Evolutionary conservation across 1,139 yeast species (phyloP).

Genomic region (Sugiyamaella paludigena): DNA sequence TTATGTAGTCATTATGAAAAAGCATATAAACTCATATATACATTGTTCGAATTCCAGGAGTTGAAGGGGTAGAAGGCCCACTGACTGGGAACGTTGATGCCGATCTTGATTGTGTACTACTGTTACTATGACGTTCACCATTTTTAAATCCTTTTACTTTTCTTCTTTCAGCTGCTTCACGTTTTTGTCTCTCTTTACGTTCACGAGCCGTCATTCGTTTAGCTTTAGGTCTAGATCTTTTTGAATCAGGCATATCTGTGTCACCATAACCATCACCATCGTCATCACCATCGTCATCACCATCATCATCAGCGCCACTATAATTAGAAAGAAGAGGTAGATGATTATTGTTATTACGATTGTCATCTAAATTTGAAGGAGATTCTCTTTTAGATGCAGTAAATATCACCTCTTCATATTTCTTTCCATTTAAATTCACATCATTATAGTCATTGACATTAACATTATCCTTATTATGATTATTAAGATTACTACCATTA

Average conservation of each 20-base stretch:
- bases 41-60: slow-evolving; percentile 11
- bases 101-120: slow-evolving; percentile 1
- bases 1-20: neutral
- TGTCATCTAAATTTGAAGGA: too few relatives aligned
- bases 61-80: slow-evolving; percentile 1
- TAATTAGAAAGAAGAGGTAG: too few relatives aligned
- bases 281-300: too few relatives aligned
- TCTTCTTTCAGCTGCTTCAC: slow-evolving; percentile 32
- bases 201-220: slow-evolving; percentile 32
- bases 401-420: neutral
- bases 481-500: neutral
- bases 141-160: neutral
- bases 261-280: too few relatives aligned
- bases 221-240: slow-evolving; percentile 1
- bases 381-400: too few relatives aligned
- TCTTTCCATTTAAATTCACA: neutral
- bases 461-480: neutral
- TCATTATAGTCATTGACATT: neutral
- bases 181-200: slow-evolving; percentile 34
- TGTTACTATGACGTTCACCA: neutral
- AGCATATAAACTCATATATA: slow-evolving; percentile 4
- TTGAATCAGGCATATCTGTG: neutral
- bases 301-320: too few relatives aligned
- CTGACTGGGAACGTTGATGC: slow-evolving; percentile 10
- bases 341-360: too few relatives aligned